These are phyloP conservation scores for Straminergon stramineum DNA, from an alignment of 225 moss, liverwort and hornwort genomes.

Conservation along the genomic window DNA sequence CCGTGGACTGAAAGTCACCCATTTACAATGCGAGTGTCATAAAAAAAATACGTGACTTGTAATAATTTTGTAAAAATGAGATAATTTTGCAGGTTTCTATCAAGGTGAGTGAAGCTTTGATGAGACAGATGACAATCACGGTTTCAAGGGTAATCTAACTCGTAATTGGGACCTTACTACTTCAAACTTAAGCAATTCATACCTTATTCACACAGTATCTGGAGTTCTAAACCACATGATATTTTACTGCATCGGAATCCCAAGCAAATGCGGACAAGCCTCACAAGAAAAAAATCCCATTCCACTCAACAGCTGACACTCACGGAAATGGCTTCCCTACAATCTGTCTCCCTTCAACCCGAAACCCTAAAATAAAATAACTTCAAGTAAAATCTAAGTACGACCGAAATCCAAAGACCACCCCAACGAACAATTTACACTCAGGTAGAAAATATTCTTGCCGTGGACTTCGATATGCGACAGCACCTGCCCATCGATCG, in stretches of 20 bases:
- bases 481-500: constrained; percentile 51
- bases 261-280: not conserved
- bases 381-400: not conserved
- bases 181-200: not conserved
- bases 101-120: not conserved
- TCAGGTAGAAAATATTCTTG: constrained; percentile 87
- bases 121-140: not conserved
- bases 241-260: not conserved
- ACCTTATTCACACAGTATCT: not conserved
- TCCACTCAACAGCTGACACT: not conserved
- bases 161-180: not conserved
- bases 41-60: not conserved
- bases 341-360: not conserved
- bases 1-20: not conserved
- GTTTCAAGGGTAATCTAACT: not conserved
- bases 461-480: constrained; percentile 73
- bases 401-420: not conserved
- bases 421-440: not conserved
- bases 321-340: not conserved
- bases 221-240: not conserved
- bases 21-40: not conserved
- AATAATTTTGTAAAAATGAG: not conserved
- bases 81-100: not conserved
- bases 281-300: not conserved
- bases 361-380: not conserved